Conservation (phyloP, 805 yeast species). For the Jamesozyma hellenica region DNA sequence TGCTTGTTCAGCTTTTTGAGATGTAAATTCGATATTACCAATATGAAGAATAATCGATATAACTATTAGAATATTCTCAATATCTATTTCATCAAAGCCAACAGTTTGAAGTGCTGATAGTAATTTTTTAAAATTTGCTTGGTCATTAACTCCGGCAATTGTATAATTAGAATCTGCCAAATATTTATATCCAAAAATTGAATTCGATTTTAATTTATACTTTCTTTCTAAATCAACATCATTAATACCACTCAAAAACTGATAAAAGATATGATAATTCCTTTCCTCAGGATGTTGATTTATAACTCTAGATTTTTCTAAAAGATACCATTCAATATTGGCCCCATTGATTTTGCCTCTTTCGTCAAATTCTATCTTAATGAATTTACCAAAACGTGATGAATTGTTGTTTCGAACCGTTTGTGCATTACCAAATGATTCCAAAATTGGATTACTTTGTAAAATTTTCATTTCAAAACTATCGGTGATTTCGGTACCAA, state of each 20-base stretch:
- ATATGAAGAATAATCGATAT: constrained; percentile 72
- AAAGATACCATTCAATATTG: constrained; percentile 83
- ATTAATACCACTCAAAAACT: constrained; percentile 60
- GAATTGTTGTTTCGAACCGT: constrained; percentile 90
- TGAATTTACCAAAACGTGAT: constrained; percentile 93
- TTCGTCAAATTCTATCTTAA: constrained; percentile 65
- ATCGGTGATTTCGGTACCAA: constrained; percentile 6
- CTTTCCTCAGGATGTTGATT: constrained; percentile 67
- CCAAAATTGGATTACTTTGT: constrained; percentile 91
- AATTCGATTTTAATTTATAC: constrained; percentile 33
- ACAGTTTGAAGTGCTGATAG: constrained; percentile 59
- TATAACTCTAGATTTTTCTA: constrained; percentile 89
- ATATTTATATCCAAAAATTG: constrained; percentile 32
- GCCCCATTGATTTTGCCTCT: constrained; percentile 73
- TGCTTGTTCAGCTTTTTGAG: constrained; percentile 70
- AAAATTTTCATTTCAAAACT: constrained; percentile 75
- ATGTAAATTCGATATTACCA: constrained; percentile 72
- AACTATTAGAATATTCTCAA: constrained; percentile 48
- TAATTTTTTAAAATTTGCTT: constrained; percentile 52
- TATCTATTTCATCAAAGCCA: constrained; percentile 53
- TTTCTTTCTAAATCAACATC: constrained; percentile 30
- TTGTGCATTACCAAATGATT: constrained; percentile 94
- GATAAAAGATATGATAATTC: constrained; percentile 90
- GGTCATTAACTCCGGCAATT: constrained; percentile 71
- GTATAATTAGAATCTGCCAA: constrained; percentile 45